Base-by-base conservation (phyloP, 495 filamentous ascomycete species). In the Acidiella bohemica region DNA sequence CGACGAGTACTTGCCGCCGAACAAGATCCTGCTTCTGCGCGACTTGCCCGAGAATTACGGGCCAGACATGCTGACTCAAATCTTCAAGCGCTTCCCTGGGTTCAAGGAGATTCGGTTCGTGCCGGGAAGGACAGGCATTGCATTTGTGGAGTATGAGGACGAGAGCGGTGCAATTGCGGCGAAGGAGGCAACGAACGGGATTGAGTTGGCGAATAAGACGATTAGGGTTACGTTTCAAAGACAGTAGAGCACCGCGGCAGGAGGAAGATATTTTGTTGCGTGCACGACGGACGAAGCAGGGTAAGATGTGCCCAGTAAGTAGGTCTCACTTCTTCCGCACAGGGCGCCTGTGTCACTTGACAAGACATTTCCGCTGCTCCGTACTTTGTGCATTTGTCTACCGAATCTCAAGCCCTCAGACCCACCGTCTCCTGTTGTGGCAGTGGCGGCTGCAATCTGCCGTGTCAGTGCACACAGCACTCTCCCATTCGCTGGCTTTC, bases 1-100 rank as follows among this genome's bases (percentile, higher is more conserved):
- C 2, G 92, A 95, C 71, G 90, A 99, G 62, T 96, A 92, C 57
- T 73, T 96, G 0, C 90, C 86, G 2, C 88, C 92, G 32, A 99
- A 96, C 71, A 93, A 92, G 63, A 90, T 84, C 45, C 71, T 99
- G n/a, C 93, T 96, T 68, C 66, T 96, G 36, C 85, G 87, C 61
- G 85, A 94, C 51, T 55, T 99, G 32, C 88, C 92, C 12, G 84
- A 92, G 48, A 81, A 84, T 41, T 82, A 80, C 51, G 80, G 78
- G 60, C 73, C 80, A 56, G 86, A 90, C 36, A 71, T 65, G 27
- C 76, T 97, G 29, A 76, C 74, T 0, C 71, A 69, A 18, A 74
- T 95, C 41, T 99, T 95, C 65, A 75, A 75, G 27, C 76, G 78
- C 25, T 99, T 90, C 65, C 84, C 93, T 48, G 90, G 90, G 39